Evolutionary conservation across 305 asterid species (phyloP).

Genomic region (Solanum hybrid): DNA sequence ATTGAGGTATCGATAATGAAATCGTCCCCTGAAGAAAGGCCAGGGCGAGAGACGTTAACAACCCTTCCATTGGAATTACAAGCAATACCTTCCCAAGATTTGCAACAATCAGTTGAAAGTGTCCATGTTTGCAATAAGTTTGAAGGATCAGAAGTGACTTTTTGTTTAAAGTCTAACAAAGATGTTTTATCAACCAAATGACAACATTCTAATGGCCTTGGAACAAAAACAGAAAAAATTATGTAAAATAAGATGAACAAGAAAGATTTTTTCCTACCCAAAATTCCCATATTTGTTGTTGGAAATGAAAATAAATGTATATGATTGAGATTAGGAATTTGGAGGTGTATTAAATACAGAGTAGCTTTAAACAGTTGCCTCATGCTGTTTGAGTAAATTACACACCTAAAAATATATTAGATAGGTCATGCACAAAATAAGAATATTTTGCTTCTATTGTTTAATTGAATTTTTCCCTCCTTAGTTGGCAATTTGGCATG

Average conservation of each 20-base stretch:
- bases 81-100: constrained; percentile 43
- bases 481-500: neutral
- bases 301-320: neutral
- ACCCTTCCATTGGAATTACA: constrained; percentile 45
- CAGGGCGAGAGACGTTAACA: constrained; percentile 39
- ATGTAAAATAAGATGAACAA: constrained; percentile 13
- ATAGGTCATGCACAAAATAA: neutral
- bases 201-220: constrained; percentile 27
- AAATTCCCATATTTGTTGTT: neutral
- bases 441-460: neutral
- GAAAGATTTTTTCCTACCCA: constrained; percentile 6
- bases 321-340: neutral
- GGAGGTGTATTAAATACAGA: neutral
- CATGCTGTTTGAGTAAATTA: neutral
- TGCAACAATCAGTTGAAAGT: constrained; percentile 55
- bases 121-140: constrained; percentile 41
- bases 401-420: neutral
- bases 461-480: neutral
- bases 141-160: constrained; percentile 47
- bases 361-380: neutral
- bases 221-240: neutral
- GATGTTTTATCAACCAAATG: constrained; percentile 41
- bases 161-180: constrained; percentile 37
- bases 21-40: constrained; percentile 25
- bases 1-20: constrained; percentile 37